These are phyloP conservation scores for Volvariella surrecta DNA, from an alignment of 1,284 basidiomycete species.

Conservation along the genomic window DNA sequence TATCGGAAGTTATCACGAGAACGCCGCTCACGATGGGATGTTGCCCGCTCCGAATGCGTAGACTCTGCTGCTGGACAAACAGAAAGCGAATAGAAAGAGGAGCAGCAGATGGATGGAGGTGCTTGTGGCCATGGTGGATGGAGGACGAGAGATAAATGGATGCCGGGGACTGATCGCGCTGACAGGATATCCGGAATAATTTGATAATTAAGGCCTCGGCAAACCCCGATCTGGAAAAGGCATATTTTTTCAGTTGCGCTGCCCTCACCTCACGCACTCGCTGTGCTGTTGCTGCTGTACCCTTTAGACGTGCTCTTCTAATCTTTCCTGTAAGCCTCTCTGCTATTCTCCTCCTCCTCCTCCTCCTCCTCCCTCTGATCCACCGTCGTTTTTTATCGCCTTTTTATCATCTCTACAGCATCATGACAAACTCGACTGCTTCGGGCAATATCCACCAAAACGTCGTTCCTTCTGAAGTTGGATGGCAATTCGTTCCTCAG, in stretches of 20 bases:
- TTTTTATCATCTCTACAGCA: constrained; percentile 13
- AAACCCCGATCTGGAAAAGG: constrained; percentile 15
- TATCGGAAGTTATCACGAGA: constrained; percentile 1
- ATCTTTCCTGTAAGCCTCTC: constrained; percentile 21
- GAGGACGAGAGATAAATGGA: constrained; percentile 4
- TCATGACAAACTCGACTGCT: constrained; percentile 28
- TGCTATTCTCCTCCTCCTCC: neutral
- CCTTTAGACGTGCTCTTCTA: constrained; percentile 21
- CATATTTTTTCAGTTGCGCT: constrained; percentile 16
- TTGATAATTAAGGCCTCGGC: constrained; percentile 5
- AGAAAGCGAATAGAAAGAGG: constrained; percentile 48
- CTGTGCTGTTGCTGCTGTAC: constrained; percentile 13
- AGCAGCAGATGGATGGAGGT: constrained; percentile 34
- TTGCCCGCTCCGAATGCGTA: constrained; percentile 73
- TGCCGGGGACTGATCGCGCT: too few relatives aligned
- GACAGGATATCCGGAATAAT: too few relatives aligned
- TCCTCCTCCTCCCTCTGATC: neutral
- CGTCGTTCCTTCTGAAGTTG: constrained; percentile 82
- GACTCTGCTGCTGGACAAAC: constrained; percentile 47
- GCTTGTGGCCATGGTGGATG: constrained; percentile 23
- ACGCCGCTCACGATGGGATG: constrained; percentile 51
- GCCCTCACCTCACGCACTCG: constrained; percentile 12
- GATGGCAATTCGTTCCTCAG: constrained; percentile 96
- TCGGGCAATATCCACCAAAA: constrained; percentile 32
- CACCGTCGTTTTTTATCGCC: constrained; percentile 9